Conservation (phyloP, 2,329 filamentous ascomycete species). For the Cercospora brassicicola region DNA sequence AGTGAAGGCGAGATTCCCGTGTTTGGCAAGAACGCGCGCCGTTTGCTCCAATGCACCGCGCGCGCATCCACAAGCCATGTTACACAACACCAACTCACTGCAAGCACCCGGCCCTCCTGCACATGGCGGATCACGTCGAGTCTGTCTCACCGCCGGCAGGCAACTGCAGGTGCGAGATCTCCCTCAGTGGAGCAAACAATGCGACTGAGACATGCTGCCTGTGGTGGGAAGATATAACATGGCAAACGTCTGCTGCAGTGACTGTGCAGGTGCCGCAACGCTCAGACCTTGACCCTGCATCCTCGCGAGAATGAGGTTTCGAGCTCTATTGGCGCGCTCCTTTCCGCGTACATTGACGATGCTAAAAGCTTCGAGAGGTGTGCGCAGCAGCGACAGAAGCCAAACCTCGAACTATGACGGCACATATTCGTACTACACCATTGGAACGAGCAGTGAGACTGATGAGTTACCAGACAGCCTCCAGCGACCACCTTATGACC, state of each 20-base stretch:
- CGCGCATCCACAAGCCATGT: not conserved
- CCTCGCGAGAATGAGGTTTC: not conserved
- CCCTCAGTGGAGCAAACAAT: not conserved
- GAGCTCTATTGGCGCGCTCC: not conserved
- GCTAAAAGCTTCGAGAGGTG: not conserved
- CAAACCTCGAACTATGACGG: not conserved
- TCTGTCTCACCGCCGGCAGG: not conserved
- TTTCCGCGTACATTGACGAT: not conserved
- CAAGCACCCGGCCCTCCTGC: not conserved
- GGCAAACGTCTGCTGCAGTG: not conserved
- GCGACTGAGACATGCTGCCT: not conserved
- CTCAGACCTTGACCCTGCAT: not conserved
- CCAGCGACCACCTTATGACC: not conserved
- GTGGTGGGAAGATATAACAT: not conserved
- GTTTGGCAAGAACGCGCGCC: conserved; percentile 1
- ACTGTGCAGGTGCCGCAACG: not conserved
- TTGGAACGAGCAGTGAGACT: not conserved
- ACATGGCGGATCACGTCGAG: not conserved
- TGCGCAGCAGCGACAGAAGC: not conserved
- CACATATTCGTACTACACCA: not conserved
- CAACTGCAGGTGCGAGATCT: not conserved
- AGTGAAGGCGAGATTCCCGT: not conserved
- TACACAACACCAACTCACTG: not conserved
- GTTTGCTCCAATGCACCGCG: not conserved
- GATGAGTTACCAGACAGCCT: not conserved